Evolutionary conservation across 1,284 basidiomycete genomes (phyloP).

Genomic region (Cerioporus squamosus): DNA sequence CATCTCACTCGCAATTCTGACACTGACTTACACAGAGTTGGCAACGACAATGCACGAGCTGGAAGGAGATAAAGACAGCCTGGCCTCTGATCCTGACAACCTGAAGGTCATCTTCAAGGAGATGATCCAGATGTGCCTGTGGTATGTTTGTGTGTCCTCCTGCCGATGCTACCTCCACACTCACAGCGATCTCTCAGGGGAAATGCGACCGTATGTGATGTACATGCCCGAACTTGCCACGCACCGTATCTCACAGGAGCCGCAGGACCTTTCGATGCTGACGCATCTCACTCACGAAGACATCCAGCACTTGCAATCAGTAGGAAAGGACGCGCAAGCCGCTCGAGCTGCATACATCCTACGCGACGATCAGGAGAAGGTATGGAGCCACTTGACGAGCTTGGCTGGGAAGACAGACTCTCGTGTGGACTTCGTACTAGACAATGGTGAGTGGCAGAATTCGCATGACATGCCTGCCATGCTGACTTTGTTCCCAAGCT

Average conservation of each 20-base stretch:
- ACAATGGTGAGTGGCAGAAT: slow-evolving; percentile 70
- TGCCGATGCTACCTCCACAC: neutral
- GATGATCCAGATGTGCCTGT: slow-evolving; percentile 90
- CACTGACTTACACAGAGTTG: slow-evolving; percentile 50
- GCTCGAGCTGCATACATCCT: slow-evolving; percentile 82
- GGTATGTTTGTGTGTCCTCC: slow-evolving; percentile 49
- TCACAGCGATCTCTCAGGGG: slow-evolving; percentile 52
- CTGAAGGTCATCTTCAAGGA: slow-evolving; percentile 75
- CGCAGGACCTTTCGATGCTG: slow-evolving; percentile 80
- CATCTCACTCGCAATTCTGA: no score
- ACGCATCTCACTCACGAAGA: slow-evolving; percentile 82
- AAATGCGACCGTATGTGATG: slow-evolving; percentile 69
- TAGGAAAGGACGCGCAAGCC: slow-evolving; percentile 77
- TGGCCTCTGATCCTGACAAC: slow-evolving; percentile 54
- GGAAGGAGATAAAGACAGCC: slow-evolving; percentile 48
- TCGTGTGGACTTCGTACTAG: slow-evolving; percentile 88
- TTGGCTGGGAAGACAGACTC: slow-evolving; percentile 47
- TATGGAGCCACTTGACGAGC: slow-evolving; percentile 76
- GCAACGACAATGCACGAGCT: slow-evolving; percentile 72
- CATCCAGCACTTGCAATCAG: slow-evolving; percentile 83
- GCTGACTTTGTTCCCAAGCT: slow-evolving; percentile 46
- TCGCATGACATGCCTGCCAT: neutral
- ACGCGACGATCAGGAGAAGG: slow-evolving; percentile 78
- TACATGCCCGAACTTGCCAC: neutral
- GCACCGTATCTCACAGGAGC: neutral